Evolutionary conservation across 208 protist species (phyloP), one percentile per base, ranked within the genome.

Genomic region (Endotrypanum monterogeii): DNA sequence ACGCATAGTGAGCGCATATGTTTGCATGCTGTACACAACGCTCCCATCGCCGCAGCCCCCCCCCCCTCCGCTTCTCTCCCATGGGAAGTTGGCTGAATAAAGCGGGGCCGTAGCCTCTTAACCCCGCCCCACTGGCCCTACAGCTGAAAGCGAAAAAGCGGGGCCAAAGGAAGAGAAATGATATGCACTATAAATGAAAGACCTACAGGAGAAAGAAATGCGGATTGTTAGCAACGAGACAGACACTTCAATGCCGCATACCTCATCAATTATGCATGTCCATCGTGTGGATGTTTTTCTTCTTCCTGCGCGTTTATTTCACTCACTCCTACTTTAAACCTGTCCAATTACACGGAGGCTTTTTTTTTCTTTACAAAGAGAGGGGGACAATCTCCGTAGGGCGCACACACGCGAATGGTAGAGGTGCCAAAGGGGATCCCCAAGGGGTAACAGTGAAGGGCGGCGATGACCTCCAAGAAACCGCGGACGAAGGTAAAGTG

Each of bases 21-120:
- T 57, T 37, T 56, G 44, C 56, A 54, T 69, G n/a, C 35, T 28
- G 65, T 57, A 48, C 16, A 54, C n/a, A 54, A 28, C 35, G 62
- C 23, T 25, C 23, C 35, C 56, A 41, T 25, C 5, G 23, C 58
- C 39, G n/a, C n/a, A n/a, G n/a, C n/a, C n/a, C n/a, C n/a, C n/a
- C n/a, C n/a, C n/a, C n/a, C n/a, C n/a, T n/a, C n/a, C n/a, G n/a
- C n/a, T n/a, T n/a, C n/a, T n/a, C n/a, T n/a, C n/a, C n/a, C n/a
- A n/a, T n/a, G n/a, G 12, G 56, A 1, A 20, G 35, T 12, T 46
- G 9, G 41, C 9, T 46, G 41, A 46, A 46, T 3, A 46, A 46
- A 12, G 41, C 41, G 41, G 9, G 9, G 41, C 9, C 7, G 9
- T 9, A 46, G 41, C 9, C 41, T 9, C 41, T 46, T 9, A 12